Percentiles rank a stretch among this genome's conserved stretches.
These are phyloP conservation scores for Lotus japonicus DNA, from an alignment of 306 rosid genomes.

Conservation along the genomic window DNA sequence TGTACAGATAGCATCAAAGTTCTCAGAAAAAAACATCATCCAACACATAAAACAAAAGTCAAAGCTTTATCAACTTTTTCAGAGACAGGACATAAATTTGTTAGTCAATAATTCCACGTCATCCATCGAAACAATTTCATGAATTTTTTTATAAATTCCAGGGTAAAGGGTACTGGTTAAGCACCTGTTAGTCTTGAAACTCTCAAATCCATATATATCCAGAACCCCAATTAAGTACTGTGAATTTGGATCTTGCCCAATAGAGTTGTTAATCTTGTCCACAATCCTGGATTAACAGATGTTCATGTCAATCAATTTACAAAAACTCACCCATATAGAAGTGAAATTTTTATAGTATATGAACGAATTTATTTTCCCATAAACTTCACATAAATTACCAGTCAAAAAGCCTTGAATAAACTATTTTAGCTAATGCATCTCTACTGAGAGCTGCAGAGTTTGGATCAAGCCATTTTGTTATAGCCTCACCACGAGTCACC, in stretches of 20 bases:
- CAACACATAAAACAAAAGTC: background rate
- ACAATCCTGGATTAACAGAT: constrained; percentile 64
- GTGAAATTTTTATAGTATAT: background rate
- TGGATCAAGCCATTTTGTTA: constrained; percentile 75
- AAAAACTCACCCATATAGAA: background rate
- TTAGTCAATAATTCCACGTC: no score
- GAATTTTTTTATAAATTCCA: constrained; percentile 30
- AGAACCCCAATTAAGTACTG: constrained; percentile 83
- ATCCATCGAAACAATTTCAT: background rate
- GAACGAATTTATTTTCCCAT: background rate
- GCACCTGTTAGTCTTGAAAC: constrained; percentile 99
- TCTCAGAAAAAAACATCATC: background rate
- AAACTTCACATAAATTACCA: constrained; percentile 49
- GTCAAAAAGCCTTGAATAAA: constrained; percentile 84
- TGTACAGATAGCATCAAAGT: background rate
- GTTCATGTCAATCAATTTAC: constrained; percentile 13
- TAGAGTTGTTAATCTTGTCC: constrained; percentile 76
- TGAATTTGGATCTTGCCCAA: constrained; percentile 86
- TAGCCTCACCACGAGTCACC: constrained; percentile 91
- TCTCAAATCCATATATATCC: constrained; percentile 98
- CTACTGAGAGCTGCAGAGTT: constrained; percentile 65
- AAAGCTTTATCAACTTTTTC: background rate
- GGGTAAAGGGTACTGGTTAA: constrained; percentile 51
- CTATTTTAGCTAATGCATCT: constrained; percentile 87
- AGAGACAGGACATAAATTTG: no score